A percentile compares a stretch with the other conserved stretches of the same genome.
These are phyloP conservation scores for Halteria grandinella DNA, from an alignment of 73 alveolate species.

Conservation along the genomic window DNA sequence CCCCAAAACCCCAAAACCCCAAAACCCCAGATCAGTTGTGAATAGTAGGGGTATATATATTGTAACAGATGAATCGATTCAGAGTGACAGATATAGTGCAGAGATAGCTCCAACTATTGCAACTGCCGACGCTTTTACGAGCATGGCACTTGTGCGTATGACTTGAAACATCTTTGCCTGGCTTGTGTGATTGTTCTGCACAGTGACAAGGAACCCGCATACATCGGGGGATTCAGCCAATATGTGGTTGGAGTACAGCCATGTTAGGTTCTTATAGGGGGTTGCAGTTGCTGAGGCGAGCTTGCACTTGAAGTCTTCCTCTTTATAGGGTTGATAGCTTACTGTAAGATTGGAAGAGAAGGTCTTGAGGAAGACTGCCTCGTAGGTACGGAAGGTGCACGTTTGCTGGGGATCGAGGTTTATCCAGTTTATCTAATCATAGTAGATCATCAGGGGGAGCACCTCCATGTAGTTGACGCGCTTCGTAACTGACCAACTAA, in stretches of 20 bases:
- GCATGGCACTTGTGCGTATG: too few species aligned
- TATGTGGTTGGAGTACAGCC: constrained; percentile 20
- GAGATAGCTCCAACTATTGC: too few species aligned
- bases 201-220: constrained; percentile 32
- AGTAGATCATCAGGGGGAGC: constrained; percentile 12
- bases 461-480: constrained; percentile 6
- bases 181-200: too few species aligned
- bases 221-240: constrained; percentile 5
- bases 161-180: too few species aligned
- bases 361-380: constrained; percentile 29
- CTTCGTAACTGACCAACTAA: constrained; percentile 36
- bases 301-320: constrained; percentile 8
- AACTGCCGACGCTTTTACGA: too few species aligned
- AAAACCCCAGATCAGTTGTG: too few species aligned
- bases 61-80: too few species aligned
- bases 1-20: too few species aligned
- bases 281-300: neutral
- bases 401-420: neutral
- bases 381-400: constrained; percentile 32
- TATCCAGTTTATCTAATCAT: constrained; percentile 22
- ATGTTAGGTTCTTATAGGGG: neutral
- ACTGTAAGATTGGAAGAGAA: neutral
- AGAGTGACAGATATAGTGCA: too few species aligned
- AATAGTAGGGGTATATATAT: too few species aligned
- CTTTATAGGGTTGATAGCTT: neutral